phyloP scores from a whole-genome alignment of 345 rosid genomes.

The Turnera subulata region DNA sequence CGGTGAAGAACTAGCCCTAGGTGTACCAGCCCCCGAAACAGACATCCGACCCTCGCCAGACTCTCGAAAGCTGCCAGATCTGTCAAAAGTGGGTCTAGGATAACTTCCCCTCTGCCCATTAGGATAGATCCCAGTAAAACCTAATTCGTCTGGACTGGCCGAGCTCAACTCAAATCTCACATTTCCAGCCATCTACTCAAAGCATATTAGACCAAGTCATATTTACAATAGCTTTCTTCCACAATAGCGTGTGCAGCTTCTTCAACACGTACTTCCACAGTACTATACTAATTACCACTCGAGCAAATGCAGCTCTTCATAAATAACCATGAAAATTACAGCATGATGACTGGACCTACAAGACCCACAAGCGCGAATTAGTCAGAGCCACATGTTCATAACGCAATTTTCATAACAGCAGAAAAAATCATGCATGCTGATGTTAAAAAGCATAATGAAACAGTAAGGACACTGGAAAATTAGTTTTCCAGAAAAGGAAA shows the following conservation, averaged over 20 bases:
- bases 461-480: no score
- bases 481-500: neutral
- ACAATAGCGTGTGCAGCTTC: neutral
- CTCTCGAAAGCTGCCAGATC: slow-evolving; percentile 54
- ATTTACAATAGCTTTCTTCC: neutral
- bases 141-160: slow-evolving; percentile 36
- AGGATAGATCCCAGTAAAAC: slow-evolving; percentile 33
- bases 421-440: no score
- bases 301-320: slow-evolving; percentile 1
- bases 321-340: slow-evolving; percentile 5
- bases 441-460: no score
- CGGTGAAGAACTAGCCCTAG: slow-evolving; percentile 29
- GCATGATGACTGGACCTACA: slow-evolving; percentile 5
- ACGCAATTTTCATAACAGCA: slow-evolving; percentile 1
- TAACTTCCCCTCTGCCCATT: slow-evolving; percentile 46
- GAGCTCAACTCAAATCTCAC: slow-evolving; percentile 39
- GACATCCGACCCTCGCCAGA: slow-evolving; percentile 35
- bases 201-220: slow-evolving; percentile 8
- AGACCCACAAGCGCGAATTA: neutral
- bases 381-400: neutral
- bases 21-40: slow-evolving; percentile 27
- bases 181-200: slow-evolving; percentile 41
- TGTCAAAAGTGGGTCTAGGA: slow-evolving; percentile 32
- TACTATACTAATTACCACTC: neutral
- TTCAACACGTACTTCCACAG: slow-evolving; percentile 8